phyloP scores from a whole-genome alignment of 1,284 basidiomycete species.

The Ustilago tritici region DNA sequence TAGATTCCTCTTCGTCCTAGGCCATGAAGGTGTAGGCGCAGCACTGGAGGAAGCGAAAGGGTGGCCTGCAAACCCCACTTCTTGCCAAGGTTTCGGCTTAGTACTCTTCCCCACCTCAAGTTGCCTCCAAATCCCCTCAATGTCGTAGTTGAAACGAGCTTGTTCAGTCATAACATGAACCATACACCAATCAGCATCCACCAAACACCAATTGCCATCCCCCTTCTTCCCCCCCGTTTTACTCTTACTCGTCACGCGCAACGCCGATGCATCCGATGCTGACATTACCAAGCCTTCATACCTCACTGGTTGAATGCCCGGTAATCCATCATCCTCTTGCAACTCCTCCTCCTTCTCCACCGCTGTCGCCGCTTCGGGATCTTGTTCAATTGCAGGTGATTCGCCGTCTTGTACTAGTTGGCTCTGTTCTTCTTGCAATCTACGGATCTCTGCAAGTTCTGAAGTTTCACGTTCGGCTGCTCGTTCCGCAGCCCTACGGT shows the following conservation, averaged over 20 bases:
- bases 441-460: conserved; percentile 41
- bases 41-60: neutral
- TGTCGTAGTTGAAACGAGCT: conserved; percentile 60
- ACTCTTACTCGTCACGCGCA: conserved; percentile 34
- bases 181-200: conserved; percentile 69
- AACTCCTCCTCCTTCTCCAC: conserved; percentile 11
- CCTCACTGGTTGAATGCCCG: conserved; percentile 50
- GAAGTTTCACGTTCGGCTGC: conserved; percentile 32
- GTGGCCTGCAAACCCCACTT: conserved; percentile 2
- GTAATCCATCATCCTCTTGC: conserved; percentile 28
- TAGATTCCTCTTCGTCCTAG: conserved; percentile 25
- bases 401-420: conserved; percentile 42
- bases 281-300: conserved; percentile 63
- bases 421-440: conserved; percentile 32
- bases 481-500: conserved; percentile 40
- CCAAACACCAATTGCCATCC: conserved; percentile 67
- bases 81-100: conserved; percentile 40
- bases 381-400: conserved; percentile 37
- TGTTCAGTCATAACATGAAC: conserved; percentile 68
- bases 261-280: conserved; percentile 42
- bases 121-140: conserved; percentile 63
- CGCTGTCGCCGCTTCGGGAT: conserved; percentile 12
- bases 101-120: conserved; percentile 26
- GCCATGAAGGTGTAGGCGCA: conserved; percentile 3
- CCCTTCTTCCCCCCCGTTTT: conserved; percentile 57